Conservation (phyloP, 1,139 yeast genomes). For the Candida sp. region DNA sequence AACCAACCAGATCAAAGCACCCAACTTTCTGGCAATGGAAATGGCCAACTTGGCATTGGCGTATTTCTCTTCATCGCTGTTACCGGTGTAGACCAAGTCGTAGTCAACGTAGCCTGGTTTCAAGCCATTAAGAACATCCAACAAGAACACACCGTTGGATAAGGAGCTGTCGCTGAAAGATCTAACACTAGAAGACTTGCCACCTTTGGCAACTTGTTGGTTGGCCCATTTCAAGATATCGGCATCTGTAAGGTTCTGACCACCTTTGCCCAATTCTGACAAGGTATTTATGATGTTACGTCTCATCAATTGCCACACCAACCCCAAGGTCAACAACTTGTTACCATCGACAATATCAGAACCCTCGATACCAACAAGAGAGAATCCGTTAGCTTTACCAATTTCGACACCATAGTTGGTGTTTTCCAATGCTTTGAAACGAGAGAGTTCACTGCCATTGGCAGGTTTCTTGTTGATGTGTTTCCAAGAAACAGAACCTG, state of each 20-base stretch:
- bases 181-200: constrained; percentile 69
- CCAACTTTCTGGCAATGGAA: constrained; percentile 97
- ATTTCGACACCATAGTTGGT: constrained; percentile 96
- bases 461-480: constrained; percentile 85
- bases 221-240: constrained; percentile 97
- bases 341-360: constrained; percentile 97
- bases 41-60: constrained; percentile 97
- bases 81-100: constrained; percentile 82
- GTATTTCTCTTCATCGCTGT: constrained; percentile 77
- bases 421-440: constrained; percentile 96
- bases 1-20: constrained; percentile 97
- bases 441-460: constrained; percentile 71
- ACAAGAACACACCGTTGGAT: constrained; percentile 77
- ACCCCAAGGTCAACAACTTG: constrained; percentile 87
- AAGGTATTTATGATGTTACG: constrained; percentile 89
- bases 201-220: constrained; percentile 82
- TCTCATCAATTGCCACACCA: constrained; percentile 99
- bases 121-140: constrained; percentile 90
- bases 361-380: constrained; percentile 98
- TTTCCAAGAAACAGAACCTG: constrained; percentile 84
- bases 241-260: constrained; percentile 66
- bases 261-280: constrained; percentile 65
- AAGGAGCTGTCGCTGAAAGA: constrained; percentile 85
- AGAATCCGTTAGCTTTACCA: constrained; percentile 91
- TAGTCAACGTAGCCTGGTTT: constrained; percentile 99